phyloP scores from a whole-genome alignment of 2,329 filamentous ascomycete species.

The Fusarium brevicatenulatum region DNA sequence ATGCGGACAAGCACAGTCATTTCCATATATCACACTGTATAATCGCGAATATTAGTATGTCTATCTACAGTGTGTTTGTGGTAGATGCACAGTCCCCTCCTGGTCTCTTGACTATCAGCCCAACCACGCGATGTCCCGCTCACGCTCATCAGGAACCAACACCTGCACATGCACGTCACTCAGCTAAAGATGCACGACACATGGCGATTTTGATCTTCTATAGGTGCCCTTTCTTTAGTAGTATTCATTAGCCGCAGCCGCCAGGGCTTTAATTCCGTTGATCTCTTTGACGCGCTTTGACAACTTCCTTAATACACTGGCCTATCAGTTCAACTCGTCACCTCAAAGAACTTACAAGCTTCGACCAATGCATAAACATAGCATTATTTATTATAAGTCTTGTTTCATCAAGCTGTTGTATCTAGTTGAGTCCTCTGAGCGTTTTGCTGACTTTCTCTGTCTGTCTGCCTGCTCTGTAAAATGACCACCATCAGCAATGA shows the following conservation, averaged over 20 bases:
- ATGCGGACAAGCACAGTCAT: conserved; percentile 12
- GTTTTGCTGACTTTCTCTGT: background rate
- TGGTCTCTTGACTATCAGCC: conserved; percentile 37
- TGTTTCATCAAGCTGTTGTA: background rate
- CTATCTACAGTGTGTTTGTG: accelerated
- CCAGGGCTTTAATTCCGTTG: background rate
- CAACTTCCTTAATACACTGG: background rate
- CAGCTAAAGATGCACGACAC: conserved; percentile 37
- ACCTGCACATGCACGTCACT: conserved; percentile 38
- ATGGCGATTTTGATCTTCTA: conserved; percentile 11
- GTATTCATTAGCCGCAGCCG: conserved; percentile 13
- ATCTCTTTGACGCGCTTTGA: conserved; percentile 20
- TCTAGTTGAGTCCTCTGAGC: background rate
- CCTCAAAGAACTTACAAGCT: conserved; percentile 11
- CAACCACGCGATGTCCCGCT: conserved; percentile 33
- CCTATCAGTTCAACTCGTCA: background rate
- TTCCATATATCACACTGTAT: accelerated
- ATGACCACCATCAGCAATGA: conserved; percentile 35
- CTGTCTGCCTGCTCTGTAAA: background rate
- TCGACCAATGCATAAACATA: background rate
- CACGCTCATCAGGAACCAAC: conserved; percentile 35
- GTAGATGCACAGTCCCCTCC: background rate
- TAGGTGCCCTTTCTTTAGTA: conserved; percentile 19
- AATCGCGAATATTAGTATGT: too few species aligned
- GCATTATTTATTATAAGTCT: background rate